phyloP scores from a whole-genome alignment of 1,284 basidiomycete species.

The Rugosomyces carneus region DNA sequence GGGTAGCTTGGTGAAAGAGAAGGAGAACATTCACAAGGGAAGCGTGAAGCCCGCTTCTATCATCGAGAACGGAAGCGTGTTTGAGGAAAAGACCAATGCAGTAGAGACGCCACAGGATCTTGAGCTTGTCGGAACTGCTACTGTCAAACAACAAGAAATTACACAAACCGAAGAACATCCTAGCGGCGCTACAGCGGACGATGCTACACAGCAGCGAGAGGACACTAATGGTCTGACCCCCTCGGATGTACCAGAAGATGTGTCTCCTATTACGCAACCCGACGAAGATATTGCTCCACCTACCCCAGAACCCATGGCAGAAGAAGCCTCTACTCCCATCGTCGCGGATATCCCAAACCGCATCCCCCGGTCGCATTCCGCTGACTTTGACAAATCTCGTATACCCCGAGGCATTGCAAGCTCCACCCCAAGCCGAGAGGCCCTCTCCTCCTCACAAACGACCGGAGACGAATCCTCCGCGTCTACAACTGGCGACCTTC shows the following conservation, averaged over 20 bases:
- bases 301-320: slow-evolving; percentile 11
- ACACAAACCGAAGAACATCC: slow-evolving; percentile 27
- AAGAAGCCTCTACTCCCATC: slow-evolving; percentile 33
- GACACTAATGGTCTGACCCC: not conserved
- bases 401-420: slow-evolving; percentile 51
- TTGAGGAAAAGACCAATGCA: slow-evolving; percentile 24
- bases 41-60: slow-evolving; percentile 13
- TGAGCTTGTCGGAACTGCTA: slow-evolving; percentile 15
- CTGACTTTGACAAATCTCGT: slow-evolving; percentile 58
- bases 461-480: slow-evolving; percentile 52
- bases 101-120: slow-evolving; percentile 17
- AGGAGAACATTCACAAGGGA: slow-evolving; percentile 21
- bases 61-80: slow-evolving; percentile 20
- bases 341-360: slow-evolving; percentile 30
- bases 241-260: slow-evolving; percentile 7
- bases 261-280: slow-evolving; percentile 9
- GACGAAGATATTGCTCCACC: slow-evolving; percentile 3
- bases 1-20: slow-evolving; percentile 29
- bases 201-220: slow-evolving; percentile 8
- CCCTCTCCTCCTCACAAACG: slow-evolving; percentile 39
- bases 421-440: slow-evolving; percentile 35
- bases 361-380: slow-evolving; percentile 69
- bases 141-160: slow-evolving; percentile 22
- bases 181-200: slow-evolving; percentile 2
- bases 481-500: slow-evolving; percentile 40